Base-by-base conservation (phyloP, 176 grass and related monocot species). In the Raddia guianensis region DNA sequence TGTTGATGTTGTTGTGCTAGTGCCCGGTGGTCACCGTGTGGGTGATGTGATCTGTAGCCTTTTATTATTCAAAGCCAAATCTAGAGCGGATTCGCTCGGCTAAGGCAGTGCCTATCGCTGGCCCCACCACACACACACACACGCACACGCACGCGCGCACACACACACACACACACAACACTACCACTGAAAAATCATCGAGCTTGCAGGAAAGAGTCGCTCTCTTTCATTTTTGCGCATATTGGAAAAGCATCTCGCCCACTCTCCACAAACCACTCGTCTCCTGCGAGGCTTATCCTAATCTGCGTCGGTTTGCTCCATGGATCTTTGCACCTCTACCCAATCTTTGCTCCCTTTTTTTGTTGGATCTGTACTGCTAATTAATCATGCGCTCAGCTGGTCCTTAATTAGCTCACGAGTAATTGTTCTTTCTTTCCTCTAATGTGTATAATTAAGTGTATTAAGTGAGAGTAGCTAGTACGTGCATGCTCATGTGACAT, bases 61-160 rank as follows among this genome's bases (percentile, higher is more conserved):
- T 49, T 67, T 45, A 58, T 74, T 67, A 74, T 80, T 86, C 76
- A 80, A 86, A 67, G 61, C 77, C 77, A 81, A 84, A 89, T 89
- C 87, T 81, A 66, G 72, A 63, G 68, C 12, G 62, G 87, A 89
- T 85, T 55, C 77, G 77, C 27, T 58, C 3, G 71, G 87, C 70
- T 49, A 89, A 74, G 87, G 40, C 64, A 63, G 71, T 70, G 71
- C 4, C 63, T 75, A 64, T 89, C 82, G 66, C 58, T 13, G 72
- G 72, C 0, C 77, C 87, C 46, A 7, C 0, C 64, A 73, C 81
- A 66, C 60, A 4, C 8, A 15, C 62, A 63, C 75, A 51, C 46
- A n/a, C 40, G 7, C 20, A 27, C 27, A 27, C 27, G 1, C 27
- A 27, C 64, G 63, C 81, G 56, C 60, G 2, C 8, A 15, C 62